Conservation (phyloP, 352 stramenopile genomes). For the Globisporangium parvum region DNA sequence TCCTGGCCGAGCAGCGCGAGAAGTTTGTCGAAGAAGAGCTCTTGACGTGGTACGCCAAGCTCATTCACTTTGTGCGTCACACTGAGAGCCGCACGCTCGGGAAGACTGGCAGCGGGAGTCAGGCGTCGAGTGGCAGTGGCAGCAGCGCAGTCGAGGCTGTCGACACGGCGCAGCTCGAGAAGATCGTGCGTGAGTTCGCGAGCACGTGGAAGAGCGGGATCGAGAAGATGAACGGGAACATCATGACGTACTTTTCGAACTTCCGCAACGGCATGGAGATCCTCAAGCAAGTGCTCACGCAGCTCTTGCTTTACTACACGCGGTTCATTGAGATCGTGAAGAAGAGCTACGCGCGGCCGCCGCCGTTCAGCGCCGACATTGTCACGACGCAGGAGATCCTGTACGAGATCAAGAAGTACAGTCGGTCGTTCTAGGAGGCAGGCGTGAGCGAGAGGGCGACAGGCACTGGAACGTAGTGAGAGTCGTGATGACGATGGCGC, state of each 20-base stretch:
- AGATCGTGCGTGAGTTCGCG: constrained; percentile 94
- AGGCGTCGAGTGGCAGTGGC: neutral
- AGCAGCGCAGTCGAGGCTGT: constrained; percentile 26
- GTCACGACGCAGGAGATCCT: constrained; percentile 95
- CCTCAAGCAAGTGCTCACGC: constrained; percentile 97
- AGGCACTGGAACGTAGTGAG: no score
- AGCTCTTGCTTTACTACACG: constrained; percentile 98
- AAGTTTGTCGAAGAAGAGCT: constrained; percentile 97
- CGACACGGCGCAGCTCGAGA: constrained; percentile 89
- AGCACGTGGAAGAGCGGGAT: constrained; percentile 94
- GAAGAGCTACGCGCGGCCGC: constrained; percentile 77
- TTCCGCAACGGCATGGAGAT: constrained; percentile 99
- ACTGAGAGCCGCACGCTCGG: constrained; percentile 84
- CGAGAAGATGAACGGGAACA: constrained; percentile 96
- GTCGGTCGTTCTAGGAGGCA: constrained; percentile 82
- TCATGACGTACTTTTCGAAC: constrained; percentile 97
- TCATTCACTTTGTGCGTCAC: constrained; percentile 97
- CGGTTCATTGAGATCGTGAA: constrained; percentile 97
- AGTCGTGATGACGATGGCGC: no score
- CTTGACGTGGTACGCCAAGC: constrained; percentile 89
- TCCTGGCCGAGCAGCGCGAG: constrained; percentile 91
- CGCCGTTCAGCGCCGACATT: constrained; percentile 91
- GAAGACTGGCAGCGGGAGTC: constrained; percentile 1
- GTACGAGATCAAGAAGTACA: constrained; percentile 98
- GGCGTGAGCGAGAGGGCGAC: neutral